phyloP scores from a whole-genome alignment of 192 early-diverging fungal genomes.

The Podochytrium sp. region DNA sequence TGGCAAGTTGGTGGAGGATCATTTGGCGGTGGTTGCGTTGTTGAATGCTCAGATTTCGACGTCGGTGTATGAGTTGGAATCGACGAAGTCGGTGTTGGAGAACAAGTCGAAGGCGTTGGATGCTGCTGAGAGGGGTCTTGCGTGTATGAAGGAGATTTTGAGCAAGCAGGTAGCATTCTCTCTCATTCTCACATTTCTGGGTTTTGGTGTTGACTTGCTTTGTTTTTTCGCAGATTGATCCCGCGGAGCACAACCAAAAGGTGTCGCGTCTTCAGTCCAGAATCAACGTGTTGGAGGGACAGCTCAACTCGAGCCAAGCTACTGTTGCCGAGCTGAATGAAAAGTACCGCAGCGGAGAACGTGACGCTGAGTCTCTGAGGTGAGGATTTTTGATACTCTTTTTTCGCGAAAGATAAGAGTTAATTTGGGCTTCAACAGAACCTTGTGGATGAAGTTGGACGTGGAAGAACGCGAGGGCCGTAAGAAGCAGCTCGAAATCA shows the following conservation, averaged over 20 bases:
- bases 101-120: not conserved
- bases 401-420: not conserved
- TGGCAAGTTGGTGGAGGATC: not conserved
- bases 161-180: not conserved
- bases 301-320: not conserved
- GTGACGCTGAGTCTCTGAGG: slow-evolving; percentile 15
- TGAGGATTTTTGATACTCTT: not conserved
- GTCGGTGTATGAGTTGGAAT: not conserved
- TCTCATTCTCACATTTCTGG: too few relatives aligned
- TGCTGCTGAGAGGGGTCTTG: not conserved
- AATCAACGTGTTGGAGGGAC: not conserved
- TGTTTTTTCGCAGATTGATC: not conserved
- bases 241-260: not conserved
- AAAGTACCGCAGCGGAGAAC: slow-evolving; percentile 12
- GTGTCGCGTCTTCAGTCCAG: not conserved
- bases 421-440: slow-evolving; percentile 3
- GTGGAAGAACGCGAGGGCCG: slow-evolving; percentile 21
- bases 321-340: slow-evolving; percentile 6
- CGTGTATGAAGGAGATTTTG: not conserved
- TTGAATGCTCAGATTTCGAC: not conserved
- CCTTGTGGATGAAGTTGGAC: slow-evolving; percentile 23
- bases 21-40: not conserved
- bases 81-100: not conserved
- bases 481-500: slow-evolving; percentile 26
- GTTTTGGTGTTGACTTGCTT: not conserved